These are phyloP conservation scores for Peribolospora baueri DNA, from an alignment of 768 basidiomycete genomes.

Conservation along the genomic window DNA sequence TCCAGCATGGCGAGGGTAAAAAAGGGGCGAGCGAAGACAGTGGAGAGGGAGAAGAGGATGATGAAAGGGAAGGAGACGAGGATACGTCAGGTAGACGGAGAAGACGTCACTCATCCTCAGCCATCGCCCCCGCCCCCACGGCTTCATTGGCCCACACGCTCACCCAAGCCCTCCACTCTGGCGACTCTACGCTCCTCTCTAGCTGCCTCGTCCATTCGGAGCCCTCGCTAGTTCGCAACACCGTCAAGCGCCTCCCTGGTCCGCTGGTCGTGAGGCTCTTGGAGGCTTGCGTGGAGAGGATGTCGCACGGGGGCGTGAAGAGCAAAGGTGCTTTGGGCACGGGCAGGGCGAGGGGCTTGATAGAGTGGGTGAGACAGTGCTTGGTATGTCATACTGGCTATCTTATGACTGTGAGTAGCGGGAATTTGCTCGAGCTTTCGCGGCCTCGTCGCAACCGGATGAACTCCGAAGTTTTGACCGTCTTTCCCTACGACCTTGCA, in stretches of 20 bases:
- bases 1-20: slow-evolving; percentile 22
- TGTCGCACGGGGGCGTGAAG: slow-evolving; percentile 28
- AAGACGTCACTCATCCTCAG: background rate
- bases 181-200: slow-evolving; percentile 65
- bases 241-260: slow-evolving; percentile 51
- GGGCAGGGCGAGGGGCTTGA: slow-evolving; percentile 49
- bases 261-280: slow-evolving; percentile 67
- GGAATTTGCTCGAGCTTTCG: background rate
- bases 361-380: slow-evolving; percentile 57
- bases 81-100: background rate
- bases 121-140: slow-evolving; percentile 29
- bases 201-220: slow-evolving; percentile 68
- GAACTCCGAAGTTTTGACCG: background rate
- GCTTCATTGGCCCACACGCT: slow-evolving; percentile 78
- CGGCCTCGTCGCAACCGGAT: background rate
- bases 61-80: background rate
- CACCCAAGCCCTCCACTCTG: slow-evolving; percentile 86
- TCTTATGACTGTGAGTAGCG: slow-evolving; percentile 60
- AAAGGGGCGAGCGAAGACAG: slow-evolving; percentile 14
- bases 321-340: slow-evolving; percentile 42
- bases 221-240: slow-evolving; percentile 53
- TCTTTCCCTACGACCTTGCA: slow-evolving; percentile 16
- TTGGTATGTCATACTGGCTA: slow-evolving; percentile 68
- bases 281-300: slow-evolving; percentile 63
- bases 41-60: slow-evolving; percentile 3